These are phyloP conservation scores for Arabidopsis suecica DNA, from an alignment of 345 rosid species.

Conservation along the genomic window DNA sequence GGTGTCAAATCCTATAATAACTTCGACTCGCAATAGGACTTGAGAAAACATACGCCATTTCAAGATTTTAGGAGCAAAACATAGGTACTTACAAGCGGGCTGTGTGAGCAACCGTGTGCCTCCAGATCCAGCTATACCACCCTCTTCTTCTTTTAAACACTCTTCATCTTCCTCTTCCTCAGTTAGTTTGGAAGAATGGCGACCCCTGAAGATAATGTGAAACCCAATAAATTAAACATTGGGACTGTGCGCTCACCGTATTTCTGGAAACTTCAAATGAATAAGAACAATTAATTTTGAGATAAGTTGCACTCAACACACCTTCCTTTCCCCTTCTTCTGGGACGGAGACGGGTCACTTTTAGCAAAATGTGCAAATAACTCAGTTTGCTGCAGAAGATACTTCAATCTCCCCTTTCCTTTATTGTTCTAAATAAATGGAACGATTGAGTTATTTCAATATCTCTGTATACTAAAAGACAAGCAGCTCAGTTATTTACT, in stretches of 20 bases:
- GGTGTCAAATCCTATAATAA: constrained; percentile 1
- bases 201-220: constrained; percentile 62
- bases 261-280: constrained; percentile 3
- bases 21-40: background rate
- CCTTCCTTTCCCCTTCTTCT: constrained; percentile 91
- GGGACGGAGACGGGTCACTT: constrained; percentile 66
- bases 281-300: background rate
- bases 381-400: constrained; percentile 92
- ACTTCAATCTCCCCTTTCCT: constrained; percentile 87
- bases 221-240: constrained; percentile 7
- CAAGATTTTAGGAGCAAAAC: background rate
- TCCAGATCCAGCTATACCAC: constrained; percentile 72
- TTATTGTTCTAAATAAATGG: constrained; percentile 58
- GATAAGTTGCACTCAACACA: constrained; percentile 32
- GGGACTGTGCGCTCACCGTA: background rate
- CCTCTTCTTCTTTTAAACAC: constrained; percentile 94
- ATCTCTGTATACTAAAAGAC: background rate
- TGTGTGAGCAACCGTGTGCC: constrained; percentile 88
- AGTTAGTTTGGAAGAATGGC: constrained; percentile 94
- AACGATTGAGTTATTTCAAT: constrained; percentile 1
- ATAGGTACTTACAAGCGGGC: constrained; percentile 77
- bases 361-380: constrained; percentile 94
- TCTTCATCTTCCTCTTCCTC: constrained; percentile 99
- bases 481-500: background rate
- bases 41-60: background rate